phyloP scores from a whole-genome alignment of 495 filamentous ascomycete genomes.

The Cercophora samala region DNA sequence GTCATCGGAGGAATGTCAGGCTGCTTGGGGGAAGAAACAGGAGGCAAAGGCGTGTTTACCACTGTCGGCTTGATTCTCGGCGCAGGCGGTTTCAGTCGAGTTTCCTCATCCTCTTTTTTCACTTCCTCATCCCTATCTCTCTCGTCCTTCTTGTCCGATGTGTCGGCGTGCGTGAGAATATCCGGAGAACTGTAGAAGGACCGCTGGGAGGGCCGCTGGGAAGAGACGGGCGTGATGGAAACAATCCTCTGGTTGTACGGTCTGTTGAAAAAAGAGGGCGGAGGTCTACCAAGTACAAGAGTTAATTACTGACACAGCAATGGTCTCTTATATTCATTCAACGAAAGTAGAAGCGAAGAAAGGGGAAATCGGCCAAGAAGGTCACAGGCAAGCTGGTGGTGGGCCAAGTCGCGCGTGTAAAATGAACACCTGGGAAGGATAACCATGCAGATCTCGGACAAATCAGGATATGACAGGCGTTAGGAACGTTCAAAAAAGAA shows the following conservation, averaged over 20 bases:
- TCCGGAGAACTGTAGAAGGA: constrained; percentile 4
- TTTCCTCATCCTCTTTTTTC: constrained; percentile 7
- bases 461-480: background rate
- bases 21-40: background rate
- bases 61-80: constrained; percentile 10
- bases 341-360: background rate
- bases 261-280: constrained; percentile 23
- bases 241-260: constrained; percentile 19
- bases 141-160: background rate
- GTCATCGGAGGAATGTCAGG: constrained; percentile 1
- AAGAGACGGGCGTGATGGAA: constrained; percentile 18
- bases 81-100: constrained; percentile 19
- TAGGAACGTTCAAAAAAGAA: background rate
- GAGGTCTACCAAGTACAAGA: constrained; percentile 20
- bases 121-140: background rate
- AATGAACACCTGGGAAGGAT: constrained; percentile 13
- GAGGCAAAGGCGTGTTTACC: constrained; percentile 2
- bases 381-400: constrained; percentile 7
- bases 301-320: constrained; percentile 1
- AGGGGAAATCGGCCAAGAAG: constrained; percentile 12
- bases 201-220: constrained; percentile 11
- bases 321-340: background rate
- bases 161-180: background rate
- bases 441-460: constrained; percentile 22
- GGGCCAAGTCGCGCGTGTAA: constrained; percentile 23